phyloP scores from a whole-genome alignment of 2,329 filamentous ascomycete species.

The Colletotrichum trifolii region DNA sequence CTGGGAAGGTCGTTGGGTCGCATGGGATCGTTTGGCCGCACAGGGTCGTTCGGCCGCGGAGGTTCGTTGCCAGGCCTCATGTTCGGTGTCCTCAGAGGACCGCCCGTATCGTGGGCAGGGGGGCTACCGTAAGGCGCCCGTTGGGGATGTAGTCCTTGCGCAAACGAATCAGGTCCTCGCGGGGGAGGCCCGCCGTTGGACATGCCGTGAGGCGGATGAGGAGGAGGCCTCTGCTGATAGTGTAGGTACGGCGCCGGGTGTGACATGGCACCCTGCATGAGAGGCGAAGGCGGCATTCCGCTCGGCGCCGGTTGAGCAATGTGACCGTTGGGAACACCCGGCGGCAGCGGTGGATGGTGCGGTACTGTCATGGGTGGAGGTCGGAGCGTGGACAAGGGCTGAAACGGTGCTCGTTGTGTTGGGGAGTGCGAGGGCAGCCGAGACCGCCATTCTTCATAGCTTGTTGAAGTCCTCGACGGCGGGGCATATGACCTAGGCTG shows the following conservation, averaged over 20 bases:
- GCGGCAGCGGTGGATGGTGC: slow-evolving; percentile 52
- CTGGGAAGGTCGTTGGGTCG: slow-evolving; percentile 41
- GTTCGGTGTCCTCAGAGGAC: slow-evolving; percentile 41
- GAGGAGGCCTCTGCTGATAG: slow-evolving; percentile 43
- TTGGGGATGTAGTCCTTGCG: slow-evolving; percentile 56
- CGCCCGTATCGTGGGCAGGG: slow-evolving; percentile 43
- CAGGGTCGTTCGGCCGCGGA: slow-evolving; percentile 32
- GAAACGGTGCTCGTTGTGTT: slow-evolving; percentile 56
- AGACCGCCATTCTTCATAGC: slow-evolving; percentile 57
- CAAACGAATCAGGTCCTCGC: slow-evolving; percentile 58
- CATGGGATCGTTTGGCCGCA: too few relatives aligned
- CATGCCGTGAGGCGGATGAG: slow-evolving; percentile 43
- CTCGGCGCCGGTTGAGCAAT: slow-evolving; percentile 55
- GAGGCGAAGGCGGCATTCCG: slow-evolving; percentile 61
- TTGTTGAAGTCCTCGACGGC: slow-evolving; percentile 18
- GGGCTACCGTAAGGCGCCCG: slow-evolving; percentile 58
- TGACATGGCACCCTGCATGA: slow-evolving; percentile 48
- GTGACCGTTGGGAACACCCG: slow-evolving; percentile 55
- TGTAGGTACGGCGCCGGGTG: slow-evolving; percentile 43
- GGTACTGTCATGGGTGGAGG: slow-evolving; percentile 59
- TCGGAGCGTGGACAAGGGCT: slow-evolving; percentile 57
- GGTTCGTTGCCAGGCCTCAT: slow-evolving; percentile 42
- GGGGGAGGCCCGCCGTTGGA: slow-evolving; percentile 55
- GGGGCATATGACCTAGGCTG: slow-evolving; percentile 49
- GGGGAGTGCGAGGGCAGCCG: slow-evolving; percentile 54